A percentile compares a stretch with the other conserved stretches of the same genome.
Evolutionary conservation across 2,329 filamentous ascomycete genomes (phyloP).

Genomic region (Pleochaeta shiraiana): DNA sequence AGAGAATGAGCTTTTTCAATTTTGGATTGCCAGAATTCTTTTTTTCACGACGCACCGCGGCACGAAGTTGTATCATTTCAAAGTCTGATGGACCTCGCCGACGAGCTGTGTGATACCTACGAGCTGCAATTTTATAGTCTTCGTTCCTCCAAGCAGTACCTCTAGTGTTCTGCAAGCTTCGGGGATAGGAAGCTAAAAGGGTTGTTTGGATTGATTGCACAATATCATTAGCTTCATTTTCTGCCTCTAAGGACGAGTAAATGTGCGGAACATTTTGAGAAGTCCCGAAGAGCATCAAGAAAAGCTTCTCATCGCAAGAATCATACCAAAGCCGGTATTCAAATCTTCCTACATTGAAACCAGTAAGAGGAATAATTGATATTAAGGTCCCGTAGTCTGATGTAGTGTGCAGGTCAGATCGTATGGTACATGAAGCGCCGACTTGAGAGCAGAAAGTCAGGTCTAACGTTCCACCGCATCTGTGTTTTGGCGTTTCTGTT

Average conservation of each 20-base stretch:
- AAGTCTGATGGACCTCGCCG: neutral
- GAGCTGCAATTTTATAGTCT: neutral
- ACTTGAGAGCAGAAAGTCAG: neutral
- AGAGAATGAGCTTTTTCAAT: neutral
- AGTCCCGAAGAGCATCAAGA: neutral
- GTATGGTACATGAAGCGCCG: neutral
- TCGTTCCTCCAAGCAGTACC: neutral
- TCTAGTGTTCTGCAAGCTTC: neutral
- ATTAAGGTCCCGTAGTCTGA: neutral
- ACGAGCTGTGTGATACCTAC: neutral
- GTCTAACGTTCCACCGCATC: neutral
- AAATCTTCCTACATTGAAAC: neutral
- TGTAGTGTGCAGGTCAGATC: neutral
- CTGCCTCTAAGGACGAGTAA: neutral
- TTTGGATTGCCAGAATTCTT: neutral
- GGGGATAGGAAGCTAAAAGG: neutral
- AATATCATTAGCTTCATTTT: neutral
- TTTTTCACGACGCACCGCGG: neutral
- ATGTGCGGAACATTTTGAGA: neutral
- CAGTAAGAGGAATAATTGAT: neutral
- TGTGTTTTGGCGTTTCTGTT: neutral
- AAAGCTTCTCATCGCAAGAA: neutral
- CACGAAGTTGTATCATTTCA: neutral
- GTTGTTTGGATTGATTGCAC: neutral
- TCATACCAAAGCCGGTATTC: neutral